Evolutionary conservation across 139 green algal species (phyloP).

Genomic region (Tetraselmis chui): DNA sequence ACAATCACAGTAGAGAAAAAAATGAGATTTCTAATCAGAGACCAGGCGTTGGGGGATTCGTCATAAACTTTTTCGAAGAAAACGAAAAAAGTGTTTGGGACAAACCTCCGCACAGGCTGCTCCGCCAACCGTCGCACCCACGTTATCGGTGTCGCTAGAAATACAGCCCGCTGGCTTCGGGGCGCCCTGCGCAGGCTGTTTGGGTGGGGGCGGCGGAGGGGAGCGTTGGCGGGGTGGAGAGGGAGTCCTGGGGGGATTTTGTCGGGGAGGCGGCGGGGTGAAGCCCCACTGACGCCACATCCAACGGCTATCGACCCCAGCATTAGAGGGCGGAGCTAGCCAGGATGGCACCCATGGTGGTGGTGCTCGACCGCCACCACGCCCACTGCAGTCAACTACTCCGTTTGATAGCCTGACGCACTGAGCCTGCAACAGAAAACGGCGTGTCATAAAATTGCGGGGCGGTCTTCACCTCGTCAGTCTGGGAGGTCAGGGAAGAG

Average conservation of each 20-base stretch:
- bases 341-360: background rate
- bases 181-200: background rate
- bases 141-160: background rate
- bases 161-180: background rate
- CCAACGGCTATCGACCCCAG: background rate
- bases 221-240: background rate
- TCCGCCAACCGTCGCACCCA: background rate
- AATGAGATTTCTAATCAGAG: background rate
- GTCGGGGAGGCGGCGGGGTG: too few relatives aligned
- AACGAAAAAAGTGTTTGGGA: background rate
- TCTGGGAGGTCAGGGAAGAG: too few relatives aligned
- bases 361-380: too few relatives aligned
- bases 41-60: too few relatives aligned
- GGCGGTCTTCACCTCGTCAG: too few relatives aligned
- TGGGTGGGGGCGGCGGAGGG: background rate
- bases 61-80: background rate
- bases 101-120: background rate
- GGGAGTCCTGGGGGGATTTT: too few relatives aligned
- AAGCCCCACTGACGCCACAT: background rate
- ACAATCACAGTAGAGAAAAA: background rate
- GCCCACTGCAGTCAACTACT: background rate
- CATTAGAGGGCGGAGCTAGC: background rate
- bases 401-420: background rate
- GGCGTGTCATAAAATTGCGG: too few relatives aligned
- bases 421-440: background rate